Base-by-base conservation (phyloP, 208 protist species). In the Naegleria fowleri region DNA sequence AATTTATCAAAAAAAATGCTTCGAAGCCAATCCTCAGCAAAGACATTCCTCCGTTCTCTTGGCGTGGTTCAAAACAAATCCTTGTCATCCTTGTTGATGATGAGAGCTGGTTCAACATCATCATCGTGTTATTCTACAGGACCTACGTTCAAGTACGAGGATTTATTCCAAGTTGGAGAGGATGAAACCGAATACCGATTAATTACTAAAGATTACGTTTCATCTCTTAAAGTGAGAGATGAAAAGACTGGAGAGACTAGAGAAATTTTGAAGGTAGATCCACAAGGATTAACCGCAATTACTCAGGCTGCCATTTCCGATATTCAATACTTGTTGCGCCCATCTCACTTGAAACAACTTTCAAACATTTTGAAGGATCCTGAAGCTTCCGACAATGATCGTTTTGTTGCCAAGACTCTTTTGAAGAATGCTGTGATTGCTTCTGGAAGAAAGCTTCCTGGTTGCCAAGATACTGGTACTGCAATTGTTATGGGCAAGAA, bases 401-500 rank as follows among this genome's bases (percentile, higher is more conserved):
- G 95, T 52, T 99, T 99, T 91, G 98, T 99, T 19, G 98, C 97
- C n/a, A 92, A 98, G 79, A 95, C 98, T 94, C 94, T 99, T 51
- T 95, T 99, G 39, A 98, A 99, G 93, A 99, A 99, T 93, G 97
- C 98, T 16, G 97, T 97, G 93, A 98, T 99, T 92, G 95, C 98
- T 38, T 93, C 96, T 1, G 96, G 91, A 22, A 95, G 96, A 75
- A 93, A 97, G 75, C 96, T 98, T 19, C 97, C 97, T 29, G 94
- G 95, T 55, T 98, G 97, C 94, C 98, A 99, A 94, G 98, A 99
- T 93, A 99, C 98, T 9, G 98, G 98, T 88, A 99, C 98, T 43
- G 98, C 97, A 22, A 99, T 99, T 95, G 95, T 98, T 86, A 94
- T 96, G 43, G 98, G 96, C 52, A 98, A 99, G 95, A 95, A 97